Evolutionary conservation across 192 early-diverging fungal species (phyloP).

Genomic region (Umbelopsis ramanniana): DNA sequence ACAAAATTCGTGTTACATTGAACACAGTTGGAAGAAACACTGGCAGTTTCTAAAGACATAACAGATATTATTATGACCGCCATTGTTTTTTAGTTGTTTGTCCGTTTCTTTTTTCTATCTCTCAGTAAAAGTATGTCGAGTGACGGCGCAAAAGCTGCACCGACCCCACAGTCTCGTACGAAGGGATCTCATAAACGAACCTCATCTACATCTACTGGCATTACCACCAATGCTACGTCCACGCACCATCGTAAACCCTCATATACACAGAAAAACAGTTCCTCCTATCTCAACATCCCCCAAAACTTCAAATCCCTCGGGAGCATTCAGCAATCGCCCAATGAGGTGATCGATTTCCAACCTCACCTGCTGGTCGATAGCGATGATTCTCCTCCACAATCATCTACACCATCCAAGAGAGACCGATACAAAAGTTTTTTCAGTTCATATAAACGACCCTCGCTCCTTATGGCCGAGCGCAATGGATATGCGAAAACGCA

Average conservation of each 20-base stretch:
- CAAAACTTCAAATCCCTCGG: slow-evolving; percentile 1
- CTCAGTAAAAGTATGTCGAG: slow-evolving; percentile 7
- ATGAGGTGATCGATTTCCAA: background rate
- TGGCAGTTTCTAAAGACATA: background rate
- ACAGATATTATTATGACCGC: background rate
- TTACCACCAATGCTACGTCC: slow-evolving; percentile 12
- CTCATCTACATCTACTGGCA: slow-evolving; percentile 11
- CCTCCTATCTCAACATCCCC: slow-evolving; percentile 1
- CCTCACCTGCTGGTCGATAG: background rate
- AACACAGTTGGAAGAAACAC: slow-evolving; percentile 3
- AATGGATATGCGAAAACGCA: background rate
- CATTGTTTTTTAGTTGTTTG: slow-evolving; percentile 6
- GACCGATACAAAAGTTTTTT: background rate
- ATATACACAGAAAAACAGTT: slow-evolving; percentile 4
- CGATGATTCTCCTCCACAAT: slow-evolving; percentile 8
- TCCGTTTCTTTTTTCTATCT: background rate
- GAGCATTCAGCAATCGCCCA: slow-evolving; percentile 10
- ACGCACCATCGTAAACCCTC: slow-evolving; percentile 17
- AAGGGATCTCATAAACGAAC: slow-evolving; percentile 15
- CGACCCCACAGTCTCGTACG: background rate
- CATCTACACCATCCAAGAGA: slow-evolving; percentile 12
- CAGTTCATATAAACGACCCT: background rate
- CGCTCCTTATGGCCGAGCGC: background rate
- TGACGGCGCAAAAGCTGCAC: background rate
- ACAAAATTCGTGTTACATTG: slow-evolving; percentile 22